Percentiles rank a stretch among this genome's conserved stretches.
Conservation (phyloP, 108 stramenopile genomes). For the Cyclotella atomus region DNA sequence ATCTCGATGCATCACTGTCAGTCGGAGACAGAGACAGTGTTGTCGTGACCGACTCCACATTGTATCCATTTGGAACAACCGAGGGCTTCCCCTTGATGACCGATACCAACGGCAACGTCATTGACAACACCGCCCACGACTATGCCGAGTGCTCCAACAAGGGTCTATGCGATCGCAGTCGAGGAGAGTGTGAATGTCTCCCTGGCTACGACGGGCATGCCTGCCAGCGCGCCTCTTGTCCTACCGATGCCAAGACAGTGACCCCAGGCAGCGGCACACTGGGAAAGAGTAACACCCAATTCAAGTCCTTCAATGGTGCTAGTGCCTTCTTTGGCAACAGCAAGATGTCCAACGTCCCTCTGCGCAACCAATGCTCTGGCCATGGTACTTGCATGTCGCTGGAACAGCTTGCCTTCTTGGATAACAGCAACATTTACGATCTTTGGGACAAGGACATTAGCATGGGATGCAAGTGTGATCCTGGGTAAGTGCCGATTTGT, state of each 20-base stretch:
- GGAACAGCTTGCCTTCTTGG: conserved; percentile 59
- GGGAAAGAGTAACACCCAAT: conserved; percentile 31
- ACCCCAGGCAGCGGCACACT: conserved; percentile 36
- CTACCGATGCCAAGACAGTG: conserved; percentile 51
- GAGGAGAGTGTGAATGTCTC: conserved; percentile 83
- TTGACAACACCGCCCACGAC: conserved; percentile 66
- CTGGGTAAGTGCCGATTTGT: conserved; percentile 42
- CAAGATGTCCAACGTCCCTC: conserved; percentile 14
- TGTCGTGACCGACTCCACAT: conserved; percentile 55
- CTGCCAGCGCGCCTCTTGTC: conserved; percentile 82
- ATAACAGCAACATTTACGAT: conserved; percentile 68
- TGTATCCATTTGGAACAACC: conserved; percentile 72
- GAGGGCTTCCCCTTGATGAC: conserved; percentile 74
- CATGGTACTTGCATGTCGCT: conserved; percentile 77
- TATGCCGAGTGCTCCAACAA: conserved; percentile 84
- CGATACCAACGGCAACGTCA: conserved; percentile 42
- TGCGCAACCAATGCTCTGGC: conserved; percentile 60
- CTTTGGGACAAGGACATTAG: conserved; percentile 74
- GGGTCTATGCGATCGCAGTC: conserved; percentile 76
- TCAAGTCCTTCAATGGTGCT: conserved; percentile 47
- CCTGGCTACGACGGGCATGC: conserved; percentile 83
- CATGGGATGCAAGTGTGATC: conserved; percentile 77
- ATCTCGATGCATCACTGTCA: conserved; percentile 51
- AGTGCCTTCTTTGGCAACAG: conserved; percentile 42
- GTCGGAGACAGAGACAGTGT: conserved; percentile 21